Evolutionary conservation across 805 yeast species (phyloP), one percentile per base, ranked within the genome.

Genomic region (Zygosaccharomyces rouxii): DNA sequence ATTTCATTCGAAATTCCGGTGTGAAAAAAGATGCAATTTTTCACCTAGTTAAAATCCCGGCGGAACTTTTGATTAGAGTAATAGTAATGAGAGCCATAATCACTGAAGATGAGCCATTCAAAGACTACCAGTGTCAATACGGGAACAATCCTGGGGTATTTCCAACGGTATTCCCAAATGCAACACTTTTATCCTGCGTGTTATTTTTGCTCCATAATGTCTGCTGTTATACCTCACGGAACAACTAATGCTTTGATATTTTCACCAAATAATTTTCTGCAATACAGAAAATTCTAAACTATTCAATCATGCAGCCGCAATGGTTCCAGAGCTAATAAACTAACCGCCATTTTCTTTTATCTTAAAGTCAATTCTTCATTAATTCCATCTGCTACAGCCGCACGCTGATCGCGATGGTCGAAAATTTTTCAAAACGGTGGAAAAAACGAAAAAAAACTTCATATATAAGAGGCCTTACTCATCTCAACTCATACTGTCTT

Each of bases 1-100:
- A 43, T 25, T 29, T 18, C 16, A 28, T 29, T 35, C 19, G 47
- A 45, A 51, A 51, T 51, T 51, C 54, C 54, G 35, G 49, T 21
- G 54, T 45, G 39, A 51, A 47, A 47, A 46, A 43, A 46, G 42
- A 43, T 44, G 30, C 44, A 38, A 19, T 16, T 39, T 40, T 28
- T 19, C 21, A 40, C 35, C 14, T 11, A 29, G 7, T 7, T 10
- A 22, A 40, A 40, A 40, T 29, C 14, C 42, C 44, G 6, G 16
- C 3, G 44, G 44, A 29, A 40, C 16, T 40, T 40, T 23, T 23
- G 14, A 5, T 6, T 5, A 28, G 14, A 2, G 14, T 31, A 16
- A 31, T 13, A 14, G 18, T 7, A 13, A 31, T 13, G 19, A 13
- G 14, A 6, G 19, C 19, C 19, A 31, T 13, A 5, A n/a, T 14